A percentile compares a stretch with the other conserved stretches of the same genome.
Conservation (phyloP, 2,329 filamentous ascomycete genomes). For the Pyricularia sp. region DNA sequence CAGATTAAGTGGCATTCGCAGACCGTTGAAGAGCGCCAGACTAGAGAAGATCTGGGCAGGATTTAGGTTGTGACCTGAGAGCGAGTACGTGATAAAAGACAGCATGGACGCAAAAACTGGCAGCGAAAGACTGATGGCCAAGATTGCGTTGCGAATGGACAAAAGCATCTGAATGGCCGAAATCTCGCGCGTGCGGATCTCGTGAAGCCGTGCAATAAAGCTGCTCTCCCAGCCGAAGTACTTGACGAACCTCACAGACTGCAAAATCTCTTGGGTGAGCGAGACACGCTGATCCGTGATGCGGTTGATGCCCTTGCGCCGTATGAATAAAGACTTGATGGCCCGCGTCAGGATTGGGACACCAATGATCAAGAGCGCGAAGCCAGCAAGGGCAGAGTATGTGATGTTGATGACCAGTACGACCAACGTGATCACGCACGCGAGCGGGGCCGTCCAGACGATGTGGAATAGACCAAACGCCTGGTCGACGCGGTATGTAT, state of each 20-base stretch:
- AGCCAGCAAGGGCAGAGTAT: conserved; percentile 82
- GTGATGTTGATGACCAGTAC: conserved; percentile 76
- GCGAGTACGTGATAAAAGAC: conserved; percentile 72
- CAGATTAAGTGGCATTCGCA: conserved; percentile 81
- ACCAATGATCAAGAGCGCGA: conserved; percentile 65
- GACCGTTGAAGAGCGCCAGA: conserved; percentile 80
- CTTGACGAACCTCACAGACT: conserved; percentile 88
- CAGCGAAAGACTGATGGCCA: conserved; percentile 70
- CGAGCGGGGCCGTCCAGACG: conserved; percentile 74
- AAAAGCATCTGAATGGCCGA: conserved; percentile 71
- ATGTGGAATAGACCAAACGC: conserved; percentile 84
- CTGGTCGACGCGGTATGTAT: conserved; percentile 85
- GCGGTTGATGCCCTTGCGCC: conserved; percentile 75
- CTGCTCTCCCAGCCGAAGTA: conserved; percentile 91
- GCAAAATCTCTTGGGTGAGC: conserved; percentile 82
- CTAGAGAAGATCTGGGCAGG: conserved; percentile 84
- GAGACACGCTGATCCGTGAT: conserved; percentile 87
- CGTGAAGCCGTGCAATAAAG: conserved; percentile 63
- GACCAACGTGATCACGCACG: conserved; percentile 64
- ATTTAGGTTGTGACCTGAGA: conserved; percentile 52
- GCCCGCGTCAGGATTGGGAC: conserved; percentile 66
- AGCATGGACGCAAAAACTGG: conserved; percentile 94
- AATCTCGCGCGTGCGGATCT: conserved; percentile 67
- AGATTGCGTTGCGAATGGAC: conserved; percentile 72
- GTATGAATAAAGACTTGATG: conserved; percentile 62